A percentile compares a stretch with the other conserved stretches of the same genome.
These are phyloP conservation scores for Hygrocybe coccinea DNA, from an alignment of 768 basidiomycete genomes.

Conservation along the genomic window DNA sequence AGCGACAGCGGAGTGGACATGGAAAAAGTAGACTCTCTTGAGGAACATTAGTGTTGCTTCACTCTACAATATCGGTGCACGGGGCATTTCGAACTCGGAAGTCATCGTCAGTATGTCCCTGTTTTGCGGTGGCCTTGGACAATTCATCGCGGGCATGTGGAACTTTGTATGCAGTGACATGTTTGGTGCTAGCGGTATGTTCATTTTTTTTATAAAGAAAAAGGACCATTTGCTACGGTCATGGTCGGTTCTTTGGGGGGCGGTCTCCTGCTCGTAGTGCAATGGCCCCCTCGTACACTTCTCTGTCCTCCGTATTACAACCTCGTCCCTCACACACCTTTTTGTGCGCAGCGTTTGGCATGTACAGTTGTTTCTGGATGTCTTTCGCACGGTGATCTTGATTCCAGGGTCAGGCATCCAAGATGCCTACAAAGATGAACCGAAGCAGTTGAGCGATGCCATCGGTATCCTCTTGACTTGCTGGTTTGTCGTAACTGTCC, in stretches of 20 bases:
- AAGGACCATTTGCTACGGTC: too few species aligned
- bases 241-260: neutral
- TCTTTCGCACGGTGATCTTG: constrained; percentile 64
- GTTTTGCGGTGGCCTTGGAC: constrained; percentile 61
- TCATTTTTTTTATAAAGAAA: neutral
- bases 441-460: constrained; percentile 46
- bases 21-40: too few species aligned
- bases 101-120: constrained; percentile 51
- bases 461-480: constrained; percentile 62
- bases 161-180: constrained; percentile 56
- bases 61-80: constrained; percentile 61
- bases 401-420: constrained; percentile 58
- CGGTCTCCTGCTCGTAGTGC: neutral
- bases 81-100: constrained; percentile 54
- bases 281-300: too few species aligned
- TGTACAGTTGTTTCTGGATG: constrained; percentile 78
- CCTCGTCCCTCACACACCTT: neutral
- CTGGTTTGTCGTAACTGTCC: constrained; percentile 62
- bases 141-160: constrained; percentile 82
- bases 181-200: constrained; percentile 63
- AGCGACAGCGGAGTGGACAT: neutral
- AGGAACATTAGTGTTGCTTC: constrained; percentile 47
- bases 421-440: constrained; percentile 41
- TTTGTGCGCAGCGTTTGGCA: constrained; percentile 51
- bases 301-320: neutral